Percentiles rank a stretch among this genome's conserved stretches.
Conservation (phyloP, 768 basidiomycete species). For the Tricholoma saponaceum region DNA sequence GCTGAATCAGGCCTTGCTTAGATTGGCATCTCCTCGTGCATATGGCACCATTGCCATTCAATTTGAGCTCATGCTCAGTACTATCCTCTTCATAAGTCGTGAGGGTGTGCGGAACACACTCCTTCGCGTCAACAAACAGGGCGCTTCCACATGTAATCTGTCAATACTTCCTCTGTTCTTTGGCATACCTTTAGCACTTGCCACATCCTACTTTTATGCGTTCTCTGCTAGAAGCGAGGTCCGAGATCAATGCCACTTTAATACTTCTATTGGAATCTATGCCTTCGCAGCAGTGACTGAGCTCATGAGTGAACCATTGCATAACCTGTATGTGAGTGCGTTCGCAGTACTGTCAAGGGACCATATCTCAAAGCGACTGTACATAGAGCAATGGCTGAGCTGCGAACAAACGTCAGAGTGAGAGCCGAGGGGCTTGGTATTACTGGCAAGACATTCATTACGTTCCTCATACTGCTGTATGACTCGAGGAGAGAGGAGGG, state of each 20-base stretch:
- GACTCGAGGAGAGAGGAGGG: conserved; percentile 28
- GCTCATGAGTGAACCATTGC: conserved; percentile 78
- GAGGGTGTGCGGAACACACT: conserved; percentile 90
- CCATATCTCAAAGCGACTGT: not conserved
- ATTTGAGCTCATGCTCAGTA: conserved; percentile 87
- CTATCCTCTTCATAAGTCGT: conserved; percentile 88
- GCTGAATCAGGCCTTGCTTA: conserved; percentile 84
- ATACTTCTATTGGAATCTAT: conserved; percentile 62
- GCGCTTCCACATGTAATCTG: conserved; percentile 35
- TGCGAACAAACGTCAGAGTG: conserved; percentile 68
- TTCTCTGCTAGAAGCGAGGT: conserved; percentile 49
- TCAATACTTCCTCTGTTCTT: conserved; percentile 64
- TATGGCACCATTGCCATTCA: conserved; percentile 93
- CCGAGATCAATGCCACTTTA: conserved; percentile 60
- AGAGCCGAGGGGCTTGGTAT: conserved; percentile 85
- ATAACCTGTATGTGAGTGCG: conserved; percentile 51
- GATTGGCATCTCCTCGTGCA: conserved; percentile 77
- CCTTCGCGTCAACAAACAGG: conserved; percentile 45
- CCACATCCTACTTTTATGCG: conserved; percentile 51
- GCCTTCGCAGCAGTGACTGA: conserved; percentile 72
- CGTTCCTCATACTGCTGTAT: conserved; percentile 61
- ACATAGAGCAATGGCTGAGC: conserved; percentile 59
- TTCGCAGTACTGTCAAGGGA: conserved; percentile 3
- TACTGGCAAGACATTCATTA: conserved; percentile 64
- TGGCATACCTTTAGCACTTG: conserved; percentile 61